Evolutionary conservation across 768 basidiomycete genomes (phyloP), one percentile per base, ranked within the genome.

Genomic region (Auriscalpium vulgare): DNA sequence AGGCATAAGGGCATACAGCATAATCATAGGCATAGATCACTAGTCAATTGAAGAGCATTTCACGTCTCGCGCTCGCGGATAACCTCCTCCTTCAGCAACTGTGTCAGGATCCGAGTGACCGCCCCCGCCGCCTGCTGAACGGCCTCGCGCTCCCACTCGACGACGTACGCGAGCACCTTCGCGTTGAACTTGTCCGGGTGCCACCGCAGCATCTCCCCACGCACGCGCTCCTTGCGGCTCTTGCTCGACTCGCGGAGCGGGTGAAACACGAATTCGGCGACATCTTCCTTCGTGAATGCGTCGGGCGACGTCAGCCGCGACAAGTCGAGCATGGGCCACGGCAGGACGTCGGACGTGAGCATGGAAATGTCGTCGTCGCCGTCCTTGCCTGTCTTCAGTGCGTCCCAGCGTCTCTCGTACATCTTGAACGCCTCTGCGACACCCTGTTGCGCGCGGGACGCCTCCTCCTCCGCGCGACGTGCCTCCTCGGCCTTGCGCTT

Each of bases 151-250:
- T 81, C 71, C 4, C 62, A 55, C 4, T 60, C 59, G 5, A 62
- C 55, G 8, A 81, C 69, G 47, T 68, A 74, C 8, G 62, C 59
- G 29, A 77, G 52, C 11, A 77, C 62, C 8, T 63, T 69, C 11
- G 62, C 55, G 55, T 75, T 65, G 60, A 81, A 77, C 60, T 78
- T 81, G 59, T 84, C 82, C 5, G 81, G 78, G 57, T 84, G 80
- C 72, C 77, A 84, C 19, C 74, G 71, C 47, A 80, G 63, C 35
- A 82, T 65, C 59, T 83, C 81, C n/a, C 56, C 58, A 56, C 70
- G 74, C 57, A 78, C 56, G 17, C 66, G 60, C 40, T 75, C 77
- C 55, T 66, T 68, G 4, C 51, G 61, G 1, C 67, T 65, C 61
- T 73, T 76, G 4, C 63, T 66, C 37, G 68, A 60, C 21, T 63